Base-by-base conservation (phyloP, 2,329 filamentous ascomycete genomes). In the Fusarium nelsonii region DNA sequence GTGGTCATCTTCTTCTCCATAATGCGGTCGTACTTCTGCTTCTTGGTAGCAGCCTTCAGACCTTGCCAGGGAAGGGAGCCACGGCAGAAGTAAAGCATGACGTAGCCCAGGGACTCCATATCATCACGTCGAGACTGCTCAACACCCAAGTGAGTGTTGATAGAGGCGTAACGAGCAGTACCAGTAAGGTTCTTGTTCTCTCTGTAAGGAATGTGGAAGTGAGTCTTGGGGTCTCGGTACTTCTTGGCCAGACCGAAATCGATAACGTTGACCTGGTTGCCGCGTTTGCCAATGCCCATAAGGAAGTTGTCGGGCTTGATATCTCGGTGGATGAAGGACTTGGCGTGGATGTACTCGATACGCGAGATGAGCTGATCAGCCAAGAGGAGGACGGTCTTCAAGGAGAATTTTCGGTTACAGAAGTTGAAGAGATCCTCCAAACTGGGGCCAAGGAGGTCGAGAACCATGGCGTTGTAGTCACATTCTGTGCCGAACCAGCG, bases 1-100 rank as follows among this genome's bases (percentile, higher is more conserved):
- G 96, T 99, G 15, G 96, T 99, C 96, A 98, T 98, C 93, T 99
- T 99, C 91, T 99, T 99, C 88, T 99, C 96, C 95, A 98, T 98
- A 84, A 99, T 99, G 72, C 95, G 90, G 84, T 99, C 96, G 80
- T 99, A 98, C 87, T 99, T 99, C 86, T 98, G 95, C 91, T 97
- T 97, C 90, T 97, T 97, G 73, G 94, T 97, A 75, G 95, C 95
- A 84, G 95, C 95, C 89, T 97, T 97, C 57, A 97, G 87, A 59
- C 96, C 96, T 85, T 99, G 96, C 96, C 96, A 99, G 67, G 96
- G 96, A 60, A 99, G 93, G 70, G 94, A 97, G 69, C 96, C 96
- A 82, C 96, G 95, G 87, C 95, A 98, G 86, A 99, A 99, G 88
- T 99, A 99, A 69, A 99, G 92, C 94, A 99, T 98, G 78, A 99